Evolutionary conservation across 441 rosid genomes (phyloP), one percentile per base, ranked within the genome.

Genomic region (Metrosideros polymorpha): DNA sequence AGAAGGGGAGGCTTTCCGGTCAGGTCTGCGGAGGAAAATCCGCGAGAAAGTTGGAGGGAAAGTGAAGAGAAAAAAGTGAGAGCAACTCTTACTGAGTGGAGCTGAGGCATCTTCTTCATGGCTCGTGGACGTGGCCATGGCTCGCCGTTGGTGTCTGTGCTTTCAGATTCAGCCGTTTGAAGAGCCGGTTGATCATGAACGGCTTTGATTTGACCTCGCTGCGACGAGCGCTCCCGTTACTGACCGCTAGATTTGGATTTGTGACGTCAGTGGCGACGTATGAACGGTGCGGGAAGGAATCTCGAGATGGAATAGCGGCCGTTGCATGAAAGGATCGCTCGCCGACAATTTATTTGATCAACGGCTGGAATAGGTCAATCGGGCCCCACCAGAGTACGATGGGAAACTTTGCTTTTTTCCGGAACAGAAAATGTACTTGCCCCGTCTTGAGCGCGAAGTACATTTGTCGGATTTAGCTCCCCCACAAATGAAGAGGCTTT

Each of bases 41-140:
- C 29, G 6, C 27, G 66, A 84, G 61, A 84, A 84, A 82, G 47
- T 71, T 22, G 17, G 17, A 54, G 83, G 54, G 89, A 85, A 45
- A 30, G 51, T 12, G 39, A 32, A 43, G 51, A 42, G 5, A 43
- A 6, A 56, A 18, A 30, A 27, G 57, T 6, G 50, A 59, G 49
- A 4, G 4, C n/a, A 15, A 2, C 35, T 57, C 92, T 87, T 90
- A 91, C 95, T 50, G 3, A 93, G 92, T 30, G 95, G 93, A 87
- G 85, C 75, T 3, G 84, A 63, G 90, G 88, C 66, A 18, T 89
- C 79, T 39, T 52, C 55, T 18, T 22, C n/a, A 39, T 12, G 47
- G 25, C 45, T 22, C 79, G 42, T 19, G 24, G 55, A 52, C 55
- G 55, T 51, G 54, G 54, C 54, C 54, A 52, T 52, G 55, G 24